phyloP scores from a whole-genome alignment of 2,329 filamentous ascomycete species.

The Arthrobotrys musiformis region DNA sequence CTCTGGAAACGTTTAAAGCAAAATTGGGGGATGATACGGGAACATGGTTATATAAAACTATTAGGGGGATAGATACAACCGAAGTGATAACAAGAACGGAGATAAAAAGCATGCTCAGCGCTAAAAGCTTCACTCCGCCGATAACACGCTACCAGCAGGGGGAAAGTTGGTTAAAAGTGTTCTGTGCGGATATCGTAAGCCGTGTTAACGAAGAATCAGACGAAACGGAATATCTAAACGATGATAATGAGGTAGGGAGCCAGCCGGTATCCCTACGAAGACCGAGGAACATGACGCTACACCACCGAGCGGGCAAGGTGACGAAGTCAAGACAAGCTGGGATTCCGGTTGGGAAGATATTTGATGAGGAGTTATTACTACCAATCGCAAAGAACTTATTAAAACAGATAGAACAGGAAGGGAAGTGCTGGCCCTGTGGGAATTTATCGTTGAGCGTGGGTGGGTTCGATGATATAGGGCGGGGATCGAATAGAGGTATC shows the following conservation, averaged over 20 bases:
- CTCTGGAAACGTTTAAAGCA: conserved; percentile 79
- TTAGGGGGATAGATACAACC: conserved; percentile 85
- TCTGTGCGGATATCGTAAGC: conserved; percentile 88
- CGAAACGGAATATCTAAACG: conserved; percentile 73
- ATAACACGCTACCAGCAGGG: conserved; percentile 83
- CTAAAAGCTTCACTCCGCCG: conserved; percentile 89
- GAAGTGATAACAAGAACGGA: conserved; percentile 91
- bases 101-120: conserved; percentile 97
- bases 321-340: conserved; percentile 78
- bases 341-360: conserved; percentile 78
- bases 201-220: conserved; percentile 87
- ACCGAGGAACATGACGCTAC: conserved; percentile 84
- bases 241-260: conserved; percentile 16
- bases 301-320: conserved; percentile 79
- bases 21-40: conserved; percentile 86
- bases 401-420: conserved; percentile 74
- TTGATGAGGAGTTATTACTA: conserved; percentile 79
- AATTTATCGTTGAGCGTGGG: conserved; percentile 88
- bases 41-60: conserved; percentile 82
- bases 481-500: conserved; percentile 83
- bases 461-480: conserved; percentile 90
- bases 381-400: conserved; percentile 80
- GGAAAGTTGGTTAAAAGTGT: conserved; percentile 86
- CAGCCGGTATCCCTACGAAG: conserved; percentile 66
- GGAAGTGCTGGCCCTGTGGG: conserved; percentile 86